Evolutionary conservation across 148 eudicot species (phyloP), one percentile per base, ranked within the genome.

Genomic region (Agrostemma githago): DNA sequence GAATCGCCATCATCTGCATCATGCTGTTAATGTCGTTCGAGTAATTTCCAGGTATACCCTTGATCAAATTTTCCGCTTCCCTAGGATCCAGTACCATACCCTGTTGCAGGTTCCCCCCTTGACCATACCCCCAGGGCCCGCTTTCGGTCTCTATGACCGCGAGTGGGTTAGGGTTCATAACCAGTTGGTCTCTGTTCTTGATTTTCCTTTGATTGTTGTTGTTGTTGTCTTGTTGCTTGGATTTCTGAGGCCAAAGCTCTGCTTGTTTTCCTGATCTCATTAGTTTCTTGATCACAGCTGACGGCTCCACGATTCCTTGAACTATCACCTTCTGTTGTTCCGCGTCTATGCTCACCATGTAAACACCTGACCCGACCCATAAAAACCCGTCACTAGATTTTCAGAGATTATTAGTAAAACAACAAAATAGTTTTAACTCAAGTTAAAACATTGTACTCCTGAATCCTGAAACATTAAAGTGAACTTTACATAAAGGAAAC

Each of bases 311-410:
- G 10, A 17, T 61, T 54, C 90, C 92, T 70, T 79, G 78, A 11
- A 90, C 85, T 59, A 83, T 84, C 11, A 86, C 90, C 77, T 62
- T 84, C 40, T 85, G 84, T 34, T 86, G 86, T 5, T 90, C 89
- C 43, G 79, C 75, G 38, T 90, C 89, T 73, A 88, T 77, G 42
- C 63, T 77, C 66, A 88, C 88, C 64, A 78, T 72, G 73, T 82
- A 90, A 70, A 88, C 96, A 8, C 96, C 96, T 90, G 77, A 48
- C 34, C 34, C 34, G 34, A 51, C 40, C 19, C 53, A 68, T 26
- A 26, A 21, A 71, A 57, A 44, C 6, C 2, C 43, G 48, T 34
- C 7, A 20, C 3, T 64, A 73, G 56, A 4, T 0, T 62, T 41
- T 7, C 66, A 9, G 15, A 64, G 19, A 51, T 51, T 17, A 51